Percentiles rank a stretch among this genome's conserved stretches.
Evolutionary conservation across 2,329 filamentous ascomycete genomes (phyloP).

Genomic region (Ophiostoma sp.): DNA sequence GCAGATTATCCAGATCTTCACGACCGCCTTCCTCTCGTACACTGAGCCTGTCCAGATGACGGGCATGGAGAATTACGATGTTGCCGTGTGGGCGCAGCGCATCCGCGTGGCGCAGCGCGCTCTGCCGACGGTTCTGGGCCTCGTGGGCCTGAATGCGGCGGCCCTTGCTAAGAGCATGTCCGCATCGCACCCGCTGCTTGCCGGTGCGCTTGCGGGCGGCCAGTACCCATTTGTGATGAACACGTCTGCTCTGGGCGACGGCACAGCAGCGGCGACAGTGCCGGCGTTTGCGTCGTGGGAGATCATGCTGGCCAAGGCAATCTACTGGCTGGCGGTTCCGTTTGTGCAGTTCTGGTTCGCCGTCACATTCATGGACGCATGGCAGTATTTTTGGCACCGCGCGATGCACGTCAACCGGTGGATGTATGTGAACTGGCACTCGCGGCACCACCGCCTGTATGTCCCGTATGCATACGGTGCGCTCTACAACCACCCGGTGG

Average conservation of each 20-base stretch:
- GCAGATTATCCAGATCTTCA: constrained; percentile 78
- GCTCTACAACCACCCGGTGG: constrained; percentile 91
- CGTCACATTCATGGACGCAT: constrained; percentile 78
- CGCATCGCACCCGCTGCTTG: constrained; percentile 64
- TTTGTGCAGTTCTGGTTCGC: constrained; percentile 69
- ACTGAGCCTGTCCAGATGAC: constrained; percentile 68
- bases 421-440: constrained; percentile 91
- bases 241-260: constrained; percentile 38
- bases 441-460: constrained; percentile 91
- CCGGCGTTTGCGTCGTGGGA: constrained; percentile 84
- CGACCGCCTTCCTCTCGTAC: constrained; percentile 60
- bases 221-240: constrained; percentile 61
- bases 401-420: constrained; percentile 97
- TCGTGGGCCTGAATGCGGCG: constrained; percentile 70
- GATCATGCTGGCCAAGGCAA: constrained; percentile 61
- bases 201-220: constrained; percentile 72
- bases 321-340: constrained; percentile 77
- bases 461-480: constrained; percentile 97
- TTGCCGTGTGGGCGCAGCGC: constrained; percentile 83
- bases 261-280: constrained; percentile 39
- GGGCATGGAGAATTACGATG: constrained; percentile 77
- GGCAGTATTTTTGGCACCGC: constrained; percentile 97
- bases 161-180: constrained; percentile 71
- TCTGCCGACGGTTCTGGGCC: constrained; percentile 64
- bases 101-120: constrained; percentile 71